Evolutionary conservation across 495 filamentous ascomycete species (phyloP).

Genomic region (Copromyces sp.): DNA sequence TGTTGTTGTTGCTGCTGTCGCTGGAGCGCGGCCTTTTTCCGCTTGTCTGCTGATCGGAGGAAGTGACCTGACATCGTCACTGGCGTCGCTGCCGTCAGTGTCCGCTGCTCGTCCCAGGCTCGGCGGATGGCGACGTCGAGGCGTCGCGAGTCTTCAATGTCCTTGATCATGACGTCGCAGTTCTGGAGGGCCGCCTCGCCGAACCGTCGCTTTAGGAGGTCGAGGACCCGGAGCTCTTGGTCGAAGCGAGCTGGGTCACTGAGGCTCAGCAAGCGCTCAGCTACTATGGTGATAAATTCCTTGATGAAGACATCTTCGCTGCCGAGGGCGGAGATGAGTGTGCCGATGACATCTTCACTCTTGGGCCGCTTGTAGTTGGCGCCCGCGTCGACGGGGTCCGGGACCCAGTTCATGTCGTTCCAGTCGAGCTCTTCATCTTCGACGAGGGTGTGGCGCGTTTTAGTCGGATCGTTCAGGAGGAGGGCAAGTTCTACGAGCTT

Average conservation of each 20-base stretch:
- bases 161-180: conserved; percentile 93
- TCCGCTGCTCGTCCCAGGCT: background rate
- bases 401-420: conserved; percentile 85
- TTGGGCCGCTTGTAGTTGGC: conserved; percentile 86
- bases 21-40: background rate
- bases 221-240: conserved; percentile 66
- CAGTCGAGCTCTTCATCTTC: conserved; percentile 68
- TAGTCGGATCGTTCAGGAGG: conserved; percentile 55
- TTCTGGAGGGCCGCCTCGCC: conserved; percentile 77
- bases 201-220: conserved; percentile 80
- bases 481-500: conserved; percentile 64
- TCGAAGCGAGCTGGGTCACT: conserved; percentile 54
- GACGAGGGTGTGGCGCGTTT: conserved; percentile 36
- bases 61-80: conserved; percentile 21
- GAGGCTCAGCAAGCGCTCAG: conserved; percentile 60
- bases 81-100: background rate
- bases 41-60: background rate
- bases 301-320: conserved; percentile 84
- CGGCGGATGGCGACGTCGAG: conserved; percentile 56
- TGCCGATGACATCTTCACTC: conserved; percentile 83
- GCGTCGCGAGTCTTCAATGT: conserved; percentile 76
- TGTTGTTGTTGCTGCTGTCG: background rate
- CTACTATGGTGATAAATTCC: conserved; percentile 79
- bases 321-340: conserved; percentile 76
- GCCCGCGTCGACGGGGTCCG: conserved; percentile 85